Evolutionary conservation across 352 stramenopile genomes (phyloP).

Genomic region (Phytophthora aleatoria): DNA sequence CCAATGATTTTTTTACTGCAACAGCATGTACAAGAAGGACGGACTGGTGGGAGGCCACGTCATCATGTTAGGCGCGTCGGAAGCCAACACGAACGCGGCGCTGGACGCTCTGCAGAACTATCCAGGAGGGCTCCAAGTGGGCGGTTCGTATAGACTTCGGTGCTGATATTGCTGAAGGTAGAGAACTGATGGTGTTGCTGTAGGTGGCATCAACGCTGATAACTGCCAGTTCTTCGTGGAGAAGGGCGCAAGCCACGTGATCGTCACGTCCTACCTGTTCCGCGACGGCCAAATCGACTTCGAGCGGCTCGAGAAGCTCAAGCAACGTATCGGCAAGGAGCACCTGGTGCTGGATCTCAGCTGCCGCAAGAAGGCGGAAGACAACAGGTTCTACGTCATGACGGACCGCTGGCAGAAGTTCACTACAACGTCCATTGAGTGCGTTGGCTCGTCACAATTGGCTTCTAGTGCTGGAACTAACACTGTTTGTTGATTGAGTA

Average conservation of each 20-base stretch:
- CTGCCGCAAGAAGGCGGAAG: constrained; percentile 90
- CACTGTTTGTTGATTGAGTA: constrained; percentile 25
- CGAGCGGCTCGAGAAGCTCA: constrained; percentile 69
- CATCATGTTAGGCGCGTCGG: constrained; percentile 96
- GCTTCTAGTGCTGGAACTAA: constrained; percentile 6
- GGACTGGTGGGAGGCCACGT: constrained; percentile 94
- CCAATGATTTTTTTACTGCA: not conserved
- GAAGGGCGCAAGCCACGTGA: constrained; percentile 96
- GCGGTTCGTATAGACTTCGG: constrained; percentile 56
- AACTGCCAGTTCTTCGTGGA: constrained; percentile 96
- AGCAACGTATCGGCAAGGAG: constrained; percentile 76
- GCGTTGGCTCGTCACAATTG: constrained; percentile 5
- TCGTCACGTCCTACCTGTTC: constrained; percentile 98
- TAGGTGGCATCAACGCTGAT: constrained; percentile 90
- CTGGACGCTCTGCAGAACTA: constrained; percentile 89
- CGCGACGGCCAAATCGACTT: constrained; percentile 92
- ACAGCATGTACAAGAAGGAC: constrained; percentile 93
- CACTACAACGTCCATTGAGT: constrained; percentile 92
- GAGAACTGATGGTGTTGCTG: not conserved
- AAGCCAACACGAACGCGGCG: constrained; percentile 92
- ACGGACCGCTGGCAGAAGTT: constrained; percentile 98
- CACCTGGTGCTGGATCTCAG: constrained; percentile 95
- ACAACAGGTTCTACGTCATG: constrained; percentile 94
- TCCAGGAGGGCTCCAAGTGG: constrained; percentile 94
- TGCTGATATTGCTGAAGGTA: too few species aligned